These are phyloP conservation scores for Kluyveromyces sp. DNA, from an alignment of 1,139 yeast species.

Conservation along the genomic window DNA sequence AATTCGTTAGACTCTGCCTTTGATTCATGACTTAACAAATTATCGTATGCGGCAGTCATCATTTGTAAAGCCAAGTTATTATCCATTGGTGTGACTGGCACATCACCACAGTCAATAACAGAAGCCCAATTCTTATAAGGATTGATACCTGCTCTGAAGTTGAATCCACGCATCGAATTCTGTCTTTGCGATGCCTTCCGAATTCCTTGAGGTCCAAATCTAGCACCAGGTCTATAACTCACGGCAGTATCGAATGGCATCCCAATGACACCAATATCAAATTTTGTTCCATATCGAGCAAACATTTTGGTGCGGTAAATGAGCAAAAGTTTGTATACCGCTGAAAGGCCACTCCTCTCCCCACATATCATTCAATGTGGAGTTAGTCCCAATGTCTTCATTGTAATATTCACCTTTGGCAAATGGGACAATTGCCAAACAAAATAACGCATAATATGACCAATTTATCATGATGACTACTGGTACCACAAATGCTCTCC, in stretches of 20 bases:
- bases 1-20: constrained; percentile 11
- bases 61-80: constrained; percentile 59
- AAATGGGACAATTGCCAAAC: too few species aligned
- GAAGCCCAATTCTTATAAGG: constrained; percentile 65
- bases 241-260: constrained; percentile 57
- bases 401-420: too few species aligned
- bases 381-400: not conserved
- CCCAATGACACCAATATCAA: constrained; percentile 61
- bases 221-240: constrained; percentile 59
- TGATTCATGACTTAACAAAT: constrained; percentile 36
- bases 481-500: too few species aligned
- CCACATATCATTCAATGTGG: constrained; percentile 45
- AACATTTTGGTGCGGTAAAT: constrained; percentile 52
- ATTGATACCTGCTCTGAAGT: constrained; percentile 53
- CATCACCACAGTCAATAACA: constrained; percentile 71
- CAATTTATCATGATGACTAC: too few species aligned
- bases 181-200: constrained; percentile 71
- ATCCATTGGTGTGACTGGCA: constrained; percentile 75
- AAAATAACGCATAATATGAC: too few species aligned
- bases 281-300: constrained; percentile 39
- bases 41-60: constrained; percentile 62
- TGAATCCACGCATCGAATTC: constrained; percentile 56
- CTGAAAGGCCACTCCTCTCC: constrained; percentile 60
- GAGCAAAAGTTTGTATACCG: constrained; percentile 71
- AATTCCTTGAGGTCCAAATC: constrained; percentile 75